Evolutionary conservation across 75 land plant genomes (phyloP).

Genomic region (Azolla pinnata): DNA sequence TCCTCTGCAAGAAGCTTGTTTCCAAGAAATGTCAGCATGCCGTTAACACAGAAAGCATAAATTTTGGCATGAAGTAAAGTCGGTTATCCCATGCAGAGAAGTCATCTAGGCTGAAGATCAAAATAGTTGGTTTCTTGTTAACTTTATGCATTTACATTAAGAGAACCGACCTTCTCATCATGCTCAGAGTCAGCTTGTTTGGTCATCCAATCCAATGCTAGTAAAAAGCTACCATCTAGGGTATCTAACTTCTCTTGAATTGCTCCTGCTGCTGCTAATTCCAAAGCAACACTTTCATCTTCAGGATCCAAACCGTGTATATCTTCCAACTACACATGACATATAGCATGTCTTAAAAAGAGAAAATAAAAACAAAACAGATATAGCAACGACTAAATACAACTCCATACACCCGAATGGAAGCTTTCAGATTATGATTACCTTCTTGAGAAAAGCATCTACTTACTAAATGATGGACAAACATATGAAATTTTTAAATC

Average conservation of each 20-base stretch:
- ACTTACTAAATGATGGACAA: too few relatives aligned
- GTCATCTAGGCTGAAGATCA: too few relatives aligned
- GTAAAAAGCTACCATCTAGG: conserved; percentile 86
- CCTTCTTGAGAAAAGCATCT: too few relatives aligned
- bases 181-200: conserved; percentile 51
- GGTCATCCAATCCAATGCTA: conserved; percentile 94
- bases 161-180: conserved; percentile 64
- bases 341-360: too few relatives aligned
- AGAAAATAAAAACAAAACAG: too few relatives aligned
- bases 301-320: conserved; percentile 66
- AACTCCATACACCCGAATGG: too few relatives aligned
- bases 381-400: too few relatives aligned
- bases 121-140: too few relatives aligned
- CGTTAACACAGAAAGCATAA: too few relatives aligned
- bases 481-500: too few relatives aligned
- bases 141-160: neutral
- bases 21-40: too few relatives aligned
- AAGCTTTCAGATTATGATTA: too few relatives aligned
- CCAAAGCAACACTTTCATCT: conserved; percentile 63
- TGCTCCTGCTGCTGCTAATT: conserved; percentile 82
- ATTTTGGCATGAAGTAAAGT: neutral
- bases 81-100: neutral
- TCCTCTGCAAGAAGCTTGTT: conserved; percentile 63
- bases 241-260: conserved; percentile 81
- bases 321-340: conserved; percentile 34